Percentiles rank a stretch among this genome's conserved stretches.
Evolutionary conservation across 2,329 filamentous ascomycete species (phyloP).

Genomic region (Diplodia seriata): DNA sequence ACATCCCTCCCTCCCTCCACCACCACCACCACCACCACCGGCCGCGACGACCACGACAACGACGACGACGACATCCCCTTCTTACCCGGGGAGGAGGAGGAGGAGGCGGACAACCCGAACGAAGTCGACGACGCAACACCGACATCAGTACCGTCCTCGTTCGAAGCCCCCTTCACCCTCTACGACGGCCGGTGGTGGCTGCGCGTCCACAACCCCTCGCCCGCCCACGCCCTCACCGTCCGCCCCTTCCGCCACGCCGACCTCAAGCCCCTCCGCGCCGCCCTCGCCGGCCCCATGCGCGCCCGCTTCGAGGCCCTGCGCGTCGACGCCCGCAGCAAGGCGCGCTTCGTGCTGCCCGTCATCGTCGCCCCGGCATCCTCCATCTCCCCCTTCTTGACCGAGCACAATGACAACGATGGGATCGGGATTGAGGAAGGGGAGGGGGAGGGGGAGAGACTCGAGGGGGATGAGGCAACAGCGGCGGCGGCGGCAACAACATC

Average conservation of each 20-base stretch:
- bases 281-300: constrained; percentile 27
- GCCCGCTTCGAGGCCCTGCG: constrained; percentile 29
- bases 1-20: neutral
- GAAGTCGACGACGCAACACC: neutral
- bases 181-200: constrained; percentile 67
- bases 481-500: no score
- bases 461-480: no score
- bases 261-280: constrained; percentile 34
- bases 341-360: constrained; percentile 33
- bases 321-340: constrained; percentile 27
- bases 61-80: constrained; percentile 1
- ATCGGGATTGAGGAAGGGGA: no score
- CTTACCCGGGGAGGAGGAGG: neutral
- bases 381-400: neutral
- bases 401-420: no score
- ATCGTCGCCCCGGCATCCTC: constrained; percentile 20
- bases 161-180: constrained; percentile 48
- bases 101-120: no score
- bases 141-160: neutral
- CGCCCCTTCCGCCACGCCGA: constrained; percentile 42
- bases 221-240: constrained; percentile 44
- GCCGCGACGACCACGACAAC: neutral
- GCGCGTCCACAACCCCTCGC: constrained; percentile 48
- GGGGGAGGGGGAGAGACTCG: no score
- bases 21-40: neutral